Evolutionary conservation across 257 asterid species (phyloP).

Genomic region (Capsicum pubescens): DNA sequence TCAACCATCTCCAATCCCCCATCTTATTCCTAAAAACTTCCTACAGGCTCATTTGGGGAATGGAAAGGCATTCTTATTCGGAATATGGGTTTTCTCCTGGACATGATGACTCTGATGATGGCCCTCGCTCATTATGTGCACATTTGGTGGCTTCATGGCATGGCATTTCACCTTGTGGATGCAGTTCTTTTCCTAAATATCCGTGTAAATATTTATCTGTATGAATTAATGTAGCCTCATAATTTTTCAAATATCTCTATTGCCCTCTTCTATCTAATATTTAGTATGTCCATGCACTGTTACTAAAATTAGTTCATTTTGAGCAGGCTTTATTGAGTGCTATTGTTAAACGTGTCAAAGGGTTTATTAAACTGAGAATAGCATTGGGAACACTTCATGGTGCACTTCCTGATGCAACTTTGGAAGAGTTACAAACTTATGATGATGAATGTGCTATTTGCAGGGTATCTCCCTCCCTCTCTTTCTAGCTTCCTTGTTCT

Average conservation of each 20-base stretch:
- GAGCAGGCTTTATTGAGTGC: slow-evolving; percentile 86
- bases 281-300: slow-evolving; percentile 16
- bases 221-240: slow-evolving; percentile 26
- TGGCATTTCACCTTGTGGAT: slow-evolving; percentile 94
- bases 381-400: slow-evolving; percentile 92
- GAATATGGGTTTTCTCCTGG: slow-evolving; percentile 85
- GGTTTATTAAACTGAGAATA: slow-evolving; percentile 73
- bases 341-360: slow-evolving; percentile 71
- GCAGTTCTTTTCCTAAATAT: slow-evolving; percentile 86
- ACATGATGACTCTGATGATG: slow-evolving; percentile 89
- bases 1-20: background rate
- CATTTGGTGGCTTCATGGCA: slow-evolving; percentile 99
- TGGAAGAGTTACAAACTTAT: slow-evolving; percentile 77
- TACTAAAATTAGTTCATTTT: slow-evolving; percentile 34
- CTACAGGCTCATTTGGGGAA: slow-evolving; percentile 82
- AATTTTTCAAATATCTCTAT: background rate
- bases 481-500: slow-evolving; percentile 18
- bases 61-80: slow-evolving; percentile 83
- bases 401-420: slow-evolving; percentile 93
- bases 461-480: slow-evolving; percentile 58
- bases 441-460: slow-evolving; percentile 97
- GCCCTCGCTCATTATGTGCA: slow-evolving; percentile 87
- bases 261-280: slow-evolving; percentile 26
- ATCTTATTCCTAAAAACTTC: slow-evolving; percentile 24
- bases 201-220: slow-evolving; percentile 63